Percentiles rank a stretch among this genome's conserved stretches.
These are phyloP conservation scores for Trichophyton simii DNA, from an alignment of 2,329 filamentous ascomycete species.

Conservation along the genomic window DNA sequence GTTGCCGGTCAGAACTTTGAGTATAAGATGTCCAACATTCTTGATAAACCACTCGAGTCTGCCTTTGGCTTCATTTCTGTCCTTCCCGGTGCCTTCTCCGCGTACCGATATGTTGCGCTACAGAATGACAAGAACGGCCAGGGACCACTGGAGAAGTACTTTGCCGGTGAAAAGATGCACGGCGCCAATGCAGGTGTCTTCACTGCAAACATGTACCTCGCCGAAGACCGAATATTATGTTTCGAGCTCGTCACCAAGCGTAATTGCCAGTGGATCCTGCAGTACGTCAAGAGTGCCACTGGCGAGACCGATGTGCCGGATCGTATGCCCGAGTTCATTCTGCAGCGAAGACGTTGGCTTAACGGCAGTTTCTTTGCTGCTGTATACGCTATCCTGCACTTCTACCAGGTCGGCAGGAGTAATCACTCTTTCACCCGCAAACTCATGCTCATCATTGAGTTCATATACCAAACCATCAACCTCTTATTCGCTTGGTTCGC, in stretches of 20 bases:
- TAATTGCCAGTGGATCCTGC: slow-evolving; percentile 92
- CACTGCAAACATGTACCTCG: slow-evolving; percentile 63
- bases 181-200: slow-evolving; percentile 89
- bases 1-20: slow-evolving; percentile 97
- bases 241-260: slow-evolving; percentile 88
- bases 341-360: slow-evolving; percentile 91
- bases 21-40: slow-evolving; percentile 99
- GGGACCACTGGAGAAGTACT: slow-evolving; percentile 91
- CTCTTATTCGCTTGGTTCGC: slow-evolving; percentile 99
- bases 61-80: slow-evolving; percentile 97
- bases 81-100: slow-evolving; percentile 93
- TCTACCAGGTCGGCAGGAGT: slow-evolving; percentile 90
- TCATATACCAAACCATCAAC: slow-evolving; percentile 82
- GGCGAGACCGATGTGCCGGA: slow-evolving; percentile 97
- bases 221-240: slow-evolving; percentile 40
- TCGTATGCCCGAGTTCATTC: slow-evolving; percentile 82
- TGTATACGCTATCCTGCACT: slow-evolving; percentile 87
- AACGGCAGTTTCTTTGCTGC: slow-evolving; percentile 98
- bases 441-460: slow-evolving; percentile 81
- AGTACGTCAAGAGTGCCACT: slow-evolving; percentile 95
- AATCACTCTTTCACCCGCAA: slow-evolving; percentile 81
- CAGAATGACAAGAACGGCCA: slow-evolving; percentile 94
- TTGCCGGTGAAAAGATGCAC: slow-evolving; percentile 91
- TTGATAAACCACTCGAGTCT: slow-evolving; percentile 94
- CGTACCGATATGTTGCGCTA: slow-evolving; percentile 84